Evolutionary conservation across 2,329 filamentous ascomycete species (phyloP).

Genomic region (Alternaria gaisen): DNA sequence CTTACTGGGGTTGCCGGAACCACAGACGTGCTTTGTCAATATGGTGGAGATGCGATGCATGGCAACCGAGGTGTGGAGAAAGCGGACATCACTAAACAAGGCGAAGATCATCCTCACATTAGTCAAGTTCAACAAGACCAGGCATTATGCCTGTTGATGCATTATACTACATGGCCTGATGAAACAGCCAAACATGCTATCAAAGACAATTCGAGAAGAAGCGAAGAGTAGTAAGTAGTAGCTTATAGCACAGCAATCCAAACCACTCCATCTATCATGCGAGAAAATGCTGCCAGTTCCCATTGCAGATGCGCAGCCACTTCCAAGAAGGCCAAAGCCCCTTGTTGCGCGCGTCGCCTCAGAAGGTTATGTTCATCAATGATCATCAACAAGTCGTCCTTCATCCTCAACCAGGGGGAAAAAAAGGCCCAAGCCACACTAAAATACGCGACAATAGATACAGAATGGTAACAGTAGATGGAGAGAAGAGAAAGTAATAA

Average conservation of each 20-base stretch:
- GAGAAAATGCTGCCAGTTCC: not conserved
- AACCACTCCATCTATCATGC: not conserved
- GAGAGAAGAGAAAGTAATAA: conserved; percentile 9
- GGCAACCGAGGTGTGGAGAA: conserved; percentile 2
- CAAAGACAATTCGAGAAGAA: conserved; percentile 1
- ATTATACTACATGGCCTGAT: conserved; percentile 6
- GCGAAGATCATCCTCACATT: not conserved
- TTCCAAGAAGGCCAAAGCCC: not conserved
- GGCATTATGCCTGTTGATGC: conserved; percentile 8
- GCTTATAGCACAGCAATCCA: not conserved
- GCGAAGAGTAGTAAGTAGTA: not conserved
- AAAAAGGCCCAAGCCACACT: not conserved
- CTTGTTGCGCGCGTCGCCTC: conserved; percentile 1
- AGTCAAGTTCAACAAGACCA: not conserved
- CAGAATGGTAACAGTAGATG: conserved; percentile 1
- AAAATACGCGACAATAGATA: conserved; percentile 6
- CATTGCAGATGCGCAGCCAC: not conserved
- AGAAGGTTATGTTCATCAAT: not conserved
- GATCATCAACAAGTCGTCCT: conserved; percentile 5
- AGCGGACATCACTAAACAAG: not conserved
- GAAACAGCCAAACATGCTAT: conserved; percentile 6
- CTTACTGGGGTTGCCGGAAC: not conserved
- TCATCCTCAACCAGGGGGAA: not conserved
- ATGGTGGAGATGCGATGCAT: conserved; percentile 7
- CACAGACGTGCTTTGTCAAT: not conserved